phyloP scores from a whole-genome alignment of 2,329 filamentous ascomycete species.

The Paramyrothecium sp. region DNA sequence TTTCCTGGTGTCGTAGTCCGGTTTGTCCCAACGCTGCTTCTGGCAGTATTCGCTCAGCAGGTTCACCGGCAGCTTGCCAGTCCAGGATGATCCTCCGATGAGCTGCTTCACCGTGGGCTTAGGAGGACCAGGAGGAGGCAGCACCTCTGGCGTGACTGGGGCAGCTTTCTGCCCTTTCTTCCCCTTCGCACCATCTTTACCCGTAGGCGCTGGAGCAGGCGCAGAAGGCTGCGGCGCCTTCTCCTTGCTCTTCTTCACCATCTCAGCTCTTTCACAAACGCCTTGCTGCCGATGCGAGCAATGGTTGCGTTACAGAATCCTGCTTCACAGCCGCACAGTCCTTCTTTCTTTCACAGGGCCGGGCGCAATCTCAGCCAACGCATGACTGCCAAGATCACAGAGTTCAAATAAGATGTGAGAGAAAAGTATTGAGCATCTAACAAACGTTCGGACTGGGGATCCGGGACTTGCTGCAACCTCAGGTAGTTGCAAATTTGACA shows the following conservation, averaged over 20 bases:
- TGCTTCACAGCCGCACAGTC: background rate
- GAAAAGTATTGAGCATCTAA: too few species aligned
- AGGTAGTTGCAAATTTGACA: too few species aligned
- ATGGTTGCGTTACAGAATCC: background rate
- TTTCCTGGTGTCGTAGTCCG: conserved; percentile 83
- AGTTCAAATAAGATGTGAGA: background rate
- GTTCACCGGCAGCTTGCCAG: conserved; percentile 92
- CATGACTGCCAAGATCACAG: background rate
- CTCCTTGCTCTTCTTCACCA: conserved; percentile 55
- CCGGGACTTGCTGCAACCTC: too few species aligned
- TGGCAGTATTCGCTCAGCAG: conserved; percentile 92
- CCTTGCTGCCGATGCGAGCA: background rate
- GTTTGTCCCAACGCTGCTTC: conserved; percentile 92
- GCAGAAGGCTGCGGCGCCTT: conserved; percentile 41
- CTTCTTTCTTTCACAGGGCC: background rate
- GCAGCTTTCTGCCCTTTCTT: conserved; percentile 37
- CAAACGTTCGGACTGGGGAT: too few species aligned
- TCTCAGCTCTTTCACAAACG: conserved; percentile 14
- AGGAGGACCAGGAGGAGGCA: conserved; percentile 41
- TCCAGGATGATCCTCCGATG: conserved; percentile 95
- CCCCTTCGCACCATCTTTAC: conserved; percentile 44
- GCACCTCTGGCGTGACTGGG: conserved; percentile 24
- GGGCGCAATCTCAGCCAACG: background rate
- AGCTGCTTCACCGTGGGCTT: conserved; percentile 72
- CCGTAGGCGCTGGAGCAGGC: conserved; percentile 26